phyloP scores from a whole-genome alignment of 1,284 basidiomycete species.

The Caloboletus inedulis region DNA sequence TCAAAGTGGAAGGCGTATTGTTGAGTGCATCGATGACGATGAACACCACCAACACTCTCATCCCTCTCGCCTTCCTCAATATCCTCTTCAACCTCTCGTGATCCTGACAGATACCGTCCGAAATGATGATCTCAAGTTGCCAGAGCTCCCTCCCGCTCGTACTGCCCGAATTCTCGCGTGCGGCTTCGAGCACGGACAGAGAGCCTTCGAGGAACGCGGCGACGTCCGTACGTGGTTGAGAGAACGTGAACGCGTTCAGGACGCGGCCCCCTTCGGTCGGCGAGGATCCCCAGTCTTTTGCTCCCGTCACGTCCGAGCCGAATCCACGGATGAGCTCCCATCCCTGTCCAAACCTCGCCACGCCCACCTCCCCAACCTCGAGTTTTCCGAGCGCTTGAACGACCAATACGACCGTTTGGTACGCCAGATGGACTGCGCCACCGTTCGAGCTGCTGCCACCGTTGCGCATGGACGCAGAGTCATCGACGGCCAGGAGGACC shows the following conservation, averaged over 20 bases:
- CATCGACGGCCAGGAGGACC: constrained; percentile 91
- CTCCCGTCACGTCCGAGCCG: constrained; percentile 54
- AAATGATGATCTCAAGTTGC: constrained; percentile 99
- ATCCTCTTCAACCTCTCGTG: constrained; percentile 82
- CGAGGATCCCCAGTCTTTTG: constrained; percentile 31
- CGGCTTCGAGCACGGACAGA: constrained; percentile 71
- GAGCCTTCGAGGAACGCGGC: constrained; percentile 83
- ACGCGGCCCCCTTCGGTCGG: constrained; percentile 42
- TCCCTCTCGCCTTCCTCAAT: constrained; percentile 84
- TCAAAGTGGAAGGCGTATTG: constrained; percentile 30
- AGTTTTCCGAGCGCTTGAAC: constrained; percentile 88
- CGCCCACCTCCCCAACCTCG: constrained; percentile 91
- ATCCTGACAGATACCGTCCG: constrained; percentile 97
- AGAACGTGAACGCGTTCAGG: constrained; percentile 84
- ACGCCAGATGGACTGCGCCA: constrained; percentile 91
- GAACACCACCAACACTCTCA: constrained; percentile 96
- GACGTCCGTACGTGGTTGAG: constrained; percentile 91
- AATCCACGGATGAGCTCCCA: constrained; percentile 90
- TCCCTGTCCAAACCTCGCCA: constrained; percentile 87
- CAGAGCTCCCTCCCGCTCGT: constrained; percentile 77
- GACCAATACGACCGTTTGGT: constrained; percentile 91
- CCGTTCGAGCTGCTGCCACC: constrained; percentile 76
- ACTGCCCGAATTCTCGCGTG: constrained; percentile 55
- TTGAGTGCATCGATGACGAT: constrained; percentile 91
- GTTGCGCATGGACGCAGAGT: constrained; percentile 97